Percentiles rank a stretch among this genome's conserved stretches.
Conservation (phyloP, 164 flowering plant species). For the Macadamia integrifolia region DNA sequence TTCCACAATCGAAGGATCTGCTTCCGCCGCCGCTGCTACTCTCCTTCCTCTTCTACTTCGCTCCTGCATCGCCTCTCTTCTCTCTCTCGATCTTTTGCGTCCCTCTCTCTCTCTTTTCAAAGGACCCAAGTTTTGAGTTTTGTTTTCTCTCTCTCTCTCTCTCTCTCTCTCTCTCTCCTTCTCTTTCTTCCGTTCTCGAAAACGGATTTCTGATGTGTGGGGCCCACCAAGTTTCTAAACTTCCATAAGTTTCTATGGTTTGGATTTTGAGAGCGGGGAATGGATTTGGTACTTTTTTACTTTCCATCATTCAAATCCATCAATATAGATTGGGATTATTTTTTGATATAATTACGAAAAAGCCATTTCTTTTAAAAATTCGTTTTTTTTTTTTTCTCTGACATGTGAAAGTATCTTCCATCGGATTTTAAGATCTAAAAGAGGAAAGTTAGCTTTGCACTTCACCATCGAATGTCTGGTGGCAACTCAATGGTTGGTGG, state of each 20-base stretch:
- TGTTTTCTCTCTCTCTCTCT: neutral
- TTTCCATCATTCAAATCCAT: neutral
- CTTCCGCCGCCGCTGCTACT: neutral
- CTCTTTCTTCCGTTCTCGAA: neutral
- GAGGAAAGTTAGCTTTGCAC: too few species aligned
- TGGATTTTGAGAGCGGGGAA: too few species aligned
- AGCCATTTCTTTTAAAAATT: too few species aligned
- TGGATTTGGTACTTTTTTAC: too few species aligned
- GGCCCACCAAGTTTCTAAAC: neutral
- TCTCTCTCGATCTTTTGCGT: neutral
- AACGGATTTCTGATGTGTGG: neutral
- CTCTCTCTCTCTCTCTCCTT: neutral
- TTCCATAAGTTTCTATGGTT: too few species aligned
- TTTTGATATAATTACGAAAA: neutral
- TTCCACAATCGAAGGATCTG: neutral
- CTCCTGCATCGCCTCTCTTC: constrained; percentile 5
- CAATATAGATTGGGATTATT: neutral
- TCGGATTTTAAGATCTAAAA: too few species aligned
- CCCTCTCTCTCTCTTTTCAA: neutral
- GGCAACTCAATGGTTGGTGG: too few species aligned
- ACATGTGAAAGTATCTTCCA: too few species aligned
- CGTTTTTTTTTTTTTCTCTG: too few species aligned
- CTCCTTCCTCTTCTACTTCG: constrained; percentile 1
- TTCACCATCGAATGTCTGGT: too few species aligned
- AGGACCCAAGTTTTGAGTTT: neutral